A percentile compares a stretch with the other conserved stretches of the same genome.
phyloP scores from a whole-genome alignment of 495 filamentous ascomycete species.

The Trichoderma reesei region DNA sequence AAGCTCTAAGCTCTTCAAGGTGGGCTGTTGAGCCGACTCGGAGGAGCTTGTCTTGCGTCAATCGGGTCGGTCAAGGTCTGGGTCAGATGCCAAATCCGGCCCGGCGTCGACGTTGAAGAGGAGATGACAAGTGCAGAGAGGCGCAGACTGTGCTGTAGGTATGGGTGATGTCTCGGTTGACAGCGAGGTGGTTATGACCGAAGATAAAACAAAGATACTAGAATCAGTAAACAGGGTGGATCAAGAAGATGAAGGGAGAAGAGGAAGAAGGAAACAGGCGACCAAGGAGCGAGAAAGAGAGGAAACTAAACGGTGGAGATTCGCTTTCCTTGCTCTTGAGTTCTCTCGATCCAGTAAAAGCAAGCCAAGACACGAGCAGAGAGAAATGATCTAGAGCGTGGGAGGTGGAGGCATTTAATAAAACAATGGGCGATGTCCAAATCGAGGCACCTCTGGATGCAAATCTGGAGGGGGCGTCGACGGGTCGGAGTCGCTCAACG shows the following conservation, averaged over 20 bases:
- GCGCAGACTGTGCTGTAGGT: too few relatives aligned
- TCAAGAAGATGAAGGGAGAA: neutral
- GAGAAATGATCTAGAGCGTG: neutral
- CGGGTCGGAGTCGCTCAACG: neutral
- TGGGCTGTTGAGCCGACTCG: too few relatives aligned
- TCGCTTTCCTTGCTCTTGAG: neutral
- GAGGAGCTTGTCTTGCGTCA: too few relatives aligned
- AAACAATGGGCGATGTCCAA: neutral
- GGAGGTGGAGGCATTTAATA: conserved; percentile 7
- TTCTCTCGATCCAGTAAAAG: neutral
- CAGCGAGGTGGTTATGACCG: too few relatives aligned
- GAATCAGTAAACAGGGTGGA: too few relatives aligned
- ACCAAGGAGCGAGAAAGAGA: neutral
- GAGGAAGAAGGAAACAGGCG: neutral
- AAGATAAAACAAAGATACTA: too few relatives aligned
- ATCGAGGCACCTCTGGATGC: neutral
- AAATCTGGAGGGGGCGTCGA: neutral
- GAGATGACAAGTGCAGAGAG: too few relatives aligned
- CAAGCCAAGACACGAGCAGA: neutral
- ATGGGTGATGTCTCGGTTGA: too few relatives aligned
- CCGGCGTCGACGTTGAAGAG: too few relatives aligned
- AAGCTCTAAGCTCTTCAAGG: too few relatives aligned
- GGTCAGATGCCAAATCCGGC: too few relatives aligned
- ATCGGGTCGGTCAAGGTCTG: too few relatives aligned
- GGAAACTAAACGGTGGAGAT: neutral